These are phyloP conservation scores for Uncinocarpus reesii DNA, from an alignment of 2,329 filamentous ascomycete genomes.

Conservation along the genomic window DNA sequence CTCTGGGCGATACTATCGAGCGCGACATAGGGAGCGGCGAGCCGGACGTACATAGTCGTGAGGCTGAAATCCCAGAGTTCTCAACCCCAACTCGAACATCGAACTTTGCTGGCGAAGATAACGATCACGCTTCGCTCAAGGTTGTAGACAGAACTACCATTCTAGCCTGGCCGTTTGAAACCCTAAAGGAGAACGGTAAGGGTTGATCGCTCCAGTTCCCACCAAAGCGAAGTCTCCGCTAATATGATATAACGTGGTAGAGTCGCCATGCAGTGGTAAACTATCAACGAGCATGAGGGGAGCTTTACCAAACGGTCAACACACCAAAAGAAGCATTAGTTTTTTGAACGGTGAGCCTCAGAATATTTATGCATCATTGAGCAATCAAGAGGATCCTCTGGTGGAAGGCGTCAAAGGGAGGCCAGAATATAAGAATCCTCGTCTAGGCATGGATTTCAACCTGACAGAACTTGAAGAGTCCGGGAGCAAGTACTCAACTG, in stretches of 20 bases:
- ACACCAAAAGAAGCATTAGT: background rate
- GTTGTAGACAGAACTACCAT: background rate
- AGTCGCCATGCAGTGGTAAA: background rate
- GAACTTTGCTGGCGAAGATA: background rate
- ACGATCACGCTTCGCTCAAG: background rate
- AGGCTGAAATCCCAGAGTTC: background rate
- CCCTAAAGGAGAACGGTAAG: background rate
- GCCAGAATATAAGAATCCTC: background rate
- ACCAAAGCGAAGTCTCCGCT: background rate
- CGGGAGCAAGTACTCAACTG: background rate
- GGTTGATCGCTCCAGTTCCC: background rate
- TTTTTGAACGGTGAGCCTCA: background rate
- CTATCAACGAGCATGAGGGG: background rate
- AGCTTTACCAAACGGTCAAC: background rate
- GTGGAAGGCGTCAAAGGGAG: background rate
- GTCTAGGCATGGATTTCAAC: too few species aligned
- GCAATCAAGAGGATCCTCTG: background rate
- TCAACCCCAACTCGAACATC: conserved; percentile 1
- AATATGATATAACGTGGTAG: background rate
- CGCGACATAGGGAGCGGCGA: background rate
- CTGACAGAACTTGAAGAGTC: background rate
- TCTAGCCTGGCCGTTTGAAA: background rate
- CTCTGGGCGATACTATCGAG: background rate
- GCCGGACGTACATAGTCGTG: background rate
- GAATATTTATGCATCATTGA: background rate